Evolutionary conservation across 352 stramenopile species (phyloP).

Genomic region (Globisporangium irregulare): DNA sequence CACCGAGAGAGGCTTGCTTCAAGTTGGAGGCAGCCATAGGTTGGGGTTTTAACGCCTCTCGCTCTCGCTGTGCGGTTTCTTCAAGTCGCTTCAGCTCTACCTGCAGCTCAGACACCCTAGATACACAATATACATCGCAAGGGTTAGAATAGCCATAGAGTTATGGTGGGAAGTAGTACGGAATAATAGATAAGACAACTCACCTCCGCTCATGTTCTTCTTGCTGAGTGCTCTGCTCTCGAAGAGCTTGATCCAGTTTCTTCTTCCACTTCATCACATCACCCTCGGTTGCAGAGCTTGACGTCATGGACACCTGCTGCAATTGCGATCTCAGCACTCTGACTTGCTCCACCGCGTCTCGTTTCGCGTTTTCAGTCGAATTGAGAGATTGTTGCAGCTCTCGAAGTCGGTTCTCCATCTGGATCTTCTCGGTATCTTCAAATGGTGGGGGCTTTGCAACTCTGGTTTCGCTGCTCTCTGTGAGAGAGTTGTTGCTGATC

Average conservation of each 20-base stretch:
- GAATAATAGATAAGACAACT: not conserved
- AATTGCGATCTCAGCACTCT: conserved; percentile 41
- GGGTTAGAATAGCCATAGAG: not conserved
- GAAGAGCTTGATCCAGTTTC: conserved; percentile 46
- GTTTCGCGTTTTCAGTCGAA: conserved; percentile 32
- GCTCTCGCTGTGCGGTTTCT: conserved; percentile 24
- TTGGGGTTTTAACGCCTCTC: not conserved
- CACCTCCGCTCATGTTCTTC: conserved; percentile 40
- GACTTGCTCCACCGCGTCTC: conserved; percentile 54
- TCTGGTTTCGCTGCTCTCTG: not conserved
- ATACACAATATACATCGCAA: not conserved
- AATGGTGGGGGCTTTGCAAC: not conserved
- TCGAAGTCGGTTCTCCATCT: conserved; percentile 21
- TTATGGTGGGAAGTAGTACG: conserved; percentile 2
- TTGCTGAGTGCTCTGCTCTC: conserved; percentile 44
- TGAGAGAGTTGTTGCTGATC: not conserved
- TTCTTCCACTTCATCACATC: conserved; percentile 48
- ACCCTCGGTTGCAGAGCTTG: conserved; percentile 22
- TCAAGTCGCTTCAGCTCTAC: conserved; percentile 25
- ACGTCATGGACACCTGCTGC: conserved; percentile 25
- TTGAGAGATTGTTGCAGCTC: conserved; percentile 26
- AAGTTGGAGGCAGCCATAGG: conserved; percentile 34
- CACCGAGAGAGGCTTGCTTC: conserved; percentile 44
- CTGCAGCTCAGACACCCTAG: conserved; percentile 30
- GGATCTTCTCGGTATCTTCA: conserved; percentile 9